Base-by-base conservation (phyloP, 371 early-diverging fungal species). In the Apophysomyces ossiformis region DNA sequence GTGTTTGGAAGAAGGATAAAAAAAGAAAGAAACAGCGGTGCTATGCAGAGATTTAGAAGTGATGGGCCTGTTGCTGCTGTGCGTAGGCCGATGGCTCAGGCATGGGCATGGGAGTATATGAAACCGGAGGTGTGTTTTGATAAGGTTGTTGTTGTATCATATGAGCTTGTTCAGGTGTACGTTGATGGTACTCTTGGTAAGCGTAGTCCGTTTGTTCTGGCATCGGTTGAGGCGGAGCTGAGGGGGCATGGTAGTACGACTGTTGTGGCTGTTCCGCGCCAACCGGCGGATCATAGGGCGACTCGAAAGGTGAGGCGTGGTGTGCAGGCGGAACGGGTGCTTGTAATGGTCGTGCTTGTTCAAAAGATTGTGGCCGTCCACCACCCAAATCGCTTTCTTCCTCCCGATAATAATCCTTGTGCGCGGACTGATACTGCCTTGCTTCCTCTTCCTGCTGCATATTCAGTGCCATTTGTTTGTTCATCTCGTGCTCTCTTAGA, bases 401-500 rank as follows among this genome's bases (percentile, higher is more conserved):
- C 15, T 65, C 72, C 43, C 56, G 57, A 21, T 68, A 68, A 41
- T 72, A 72, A 47, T 26, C 11, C 21, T n/a, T 21, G 8, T 50
- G 54, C 5, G 54, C 54, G 8, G 54, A 21, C 21, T 50, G 54
- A 11, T 50, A 50, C 21, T 50, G 54, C 26, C 54, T 50, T 21
- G 54, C 54, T 9, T 50, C 54, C 54, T 50, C 54, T 50, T 50
- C 54, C 21, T 50, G 54, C 21, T 50, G 54, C 62, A 65, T 63
- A 13, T 58, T 50, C 5, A 72, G 57, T 0, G 64, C 66, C 0
- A 69, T 60, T 57, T 78, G 75, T 50, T 74, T 78, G 58, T 73
- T 78, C 60, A 71, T 67, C 32, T 74, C 69, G 38, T 81, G 82
- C 38, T 79, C 74, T 50, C 73, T 73, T 41, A 79, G 58, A 64